A percentile compares a stretch with the other conserved stretches of the same genome.
Evolutionary conservation across 441 rosid genomes (phyloP).

Genomic region (Biscutella laevigata): DNA sequence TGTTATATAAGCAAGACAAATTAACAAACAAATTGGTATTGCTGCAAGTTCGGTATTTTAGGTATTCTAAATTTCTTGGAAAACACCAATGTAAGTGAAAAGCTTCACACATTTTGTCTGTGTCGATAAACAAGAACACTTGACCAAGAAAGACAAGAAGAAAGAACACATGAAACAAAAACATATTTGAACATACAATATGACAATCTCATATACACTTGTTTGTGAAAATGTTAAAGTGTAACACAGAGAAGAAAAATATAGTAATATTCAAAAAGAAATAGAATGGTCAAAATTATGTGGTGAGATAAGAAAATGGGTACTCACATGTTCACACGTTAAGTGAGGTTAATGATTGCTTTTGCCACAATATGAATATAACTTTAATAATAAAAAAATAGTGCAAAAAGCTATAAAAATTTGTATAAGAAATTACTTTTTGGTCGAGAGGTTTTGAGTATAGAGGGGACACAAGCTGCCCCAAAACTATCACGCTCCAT

Average conservation of each 20-base stretch:
- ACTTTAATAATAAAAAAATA: constrained; percentile 17
- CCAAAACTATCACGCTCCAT: constrained; percentile 30
- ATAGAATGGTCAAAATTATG: constrained; percentile 29
- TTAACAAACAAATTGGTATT: background rate
- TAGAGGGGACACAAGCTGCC: constrained; percentile 32
- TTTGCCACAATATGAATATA: constrained; percentile 20
- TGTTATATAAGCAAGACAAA: too few species aligned
- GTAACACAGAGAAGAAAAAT: background rate
- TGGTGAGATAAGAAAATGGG: constrained; percentile 25
- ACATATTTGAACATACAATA: constrained; percentile 16
- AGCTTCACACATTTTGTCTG: constrained; percentile 15
- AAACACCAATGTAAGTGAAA: constrained; percentile 15
- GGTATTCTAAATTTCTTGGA: constrained; percentile 6
- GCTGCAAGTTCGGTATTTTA: background rate
- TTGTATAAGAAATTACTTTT: constrained; percentile 24
- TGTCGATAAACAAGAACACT: constrained; percentile 20
- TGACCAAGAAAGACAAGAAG: constrained; percentile 19
- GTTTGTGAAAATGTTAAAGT: constrained; percentile 12
- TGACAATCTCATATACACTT: background rate
- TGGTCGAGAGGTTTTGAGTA: constrained; percentile 30
- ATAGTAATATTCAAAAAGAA: constrained; percentile 22
- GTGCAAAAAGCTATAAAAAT: constrained; percentile 21
- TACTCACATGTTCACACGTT: constrained; percentile 31
- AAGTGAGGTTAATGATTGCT: constrained; percentile 29
- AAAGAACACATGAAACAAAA: constrained; percentile 14